Conservation (phyloP, 768 basidiomycete species). For the Lactarius hatsudake region DNA sequence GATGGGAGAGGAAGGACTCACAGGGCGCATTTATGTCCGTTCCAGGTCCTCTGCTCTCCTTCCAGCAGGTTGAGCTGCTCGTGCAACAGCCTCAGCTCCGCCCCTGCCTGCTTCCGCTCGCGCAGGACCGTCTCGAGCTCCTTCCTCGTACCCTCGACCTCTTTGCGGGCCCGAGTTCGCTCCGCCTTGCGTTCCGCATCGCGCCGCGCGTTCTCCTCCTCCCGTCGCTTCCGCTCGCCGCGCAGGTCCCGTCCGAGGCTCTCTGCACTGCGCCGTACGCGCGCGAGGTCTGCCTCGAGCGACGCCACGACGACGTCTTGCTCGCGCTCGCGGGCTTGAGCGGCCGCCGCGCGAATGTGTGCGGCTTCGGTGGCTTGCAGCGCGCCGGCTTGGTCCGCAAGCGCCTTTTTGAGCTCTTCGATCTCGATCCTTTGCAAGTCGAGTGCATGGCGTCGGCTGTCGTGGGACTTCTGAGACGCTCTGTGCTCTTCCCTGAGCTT, state of each 20-base stretch:
- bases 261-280: constrained; percentile 75
- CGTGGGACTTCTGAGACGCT: constrained; percentile 62
- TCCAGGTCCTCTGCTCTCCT: constrained; percentile 54
- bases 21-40: constrained; percentile 55
- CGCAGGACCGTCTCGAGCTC: constrained; percentile 51
- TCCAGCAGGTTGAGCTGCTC: constrained; percentile 24
- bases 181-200: constrained; percentile 48
- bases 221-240: constrained; percentile 62
- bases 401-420: constrained; percentile 67
- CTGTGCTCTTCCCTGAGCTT: constrained; percentile 61
- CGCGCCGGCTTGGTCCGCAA: constrained; percentile 57
- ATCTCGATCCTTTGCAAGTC: constrained; percentile 71
- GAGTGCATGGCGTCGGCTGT: constrained; percentile 68
- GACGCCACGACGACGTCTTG: constrained; percentile 57
- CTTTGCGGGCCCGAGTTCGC: constrained; percentile 38
- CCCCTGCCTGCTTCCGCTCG: constrained; percentile 62
- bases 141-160: constrained; percentile 10
- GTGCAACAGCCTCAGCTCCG: constrained; percentile 57
- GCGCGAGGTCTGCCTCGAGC: constrained; percentile 70
- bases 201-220: constrained; percentile 52
- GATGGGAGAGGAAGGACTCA: constrained; percentile 37
- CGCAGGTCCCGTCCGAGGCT: constrained; percentile 77
- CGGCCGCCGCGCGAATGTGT: constrained; percentile 45
- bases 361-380: constrained; percentile 64
- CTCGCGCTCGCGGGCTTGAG: constrained; percentile 59